These are phyloP conservation scores for Suhomyces choctaworum DNA, from an alignment of 1,139 yeast species.

Conservation along the genomic window DNA sequence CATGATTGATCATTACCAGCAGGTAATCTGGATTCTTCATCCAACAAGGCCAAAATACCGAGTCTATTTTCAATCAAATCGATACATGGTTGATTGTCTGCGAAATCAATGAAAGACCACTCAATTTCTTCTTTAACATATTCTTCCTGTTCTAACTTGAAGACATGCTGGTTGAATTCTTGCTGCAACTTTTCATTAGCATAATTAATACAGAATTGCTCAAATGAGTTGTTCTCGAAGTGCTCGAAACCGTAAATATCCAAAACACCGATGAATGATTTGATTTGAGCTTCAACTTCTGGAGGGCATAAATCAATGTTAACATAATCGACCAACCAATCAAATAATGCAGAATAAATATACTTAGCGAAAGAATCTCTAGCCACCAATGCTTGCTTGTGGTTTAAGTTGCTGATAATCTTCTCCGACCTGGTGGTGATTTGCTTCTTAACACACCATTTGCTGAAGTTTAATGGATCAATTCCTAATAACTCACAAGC, in stretches of 20 bases:
- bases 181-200: conserved; percentile 98
- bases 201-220: conserved; percentile 95
- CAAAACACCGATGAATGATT: conserved; percentile 89
- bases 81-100: conserved; percentile 97
- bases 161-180: conserved; percentile 96
- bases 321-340: conserved; percentile 88
- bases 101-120: conserved; percentile 95
- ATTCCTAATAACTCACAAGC: conserved; percentile 87
- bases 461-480: conserved; percentile 71
- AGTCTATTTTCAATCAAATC: conserved; percentile 85
- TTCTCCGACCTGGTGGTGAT: conserved; percentile 91
- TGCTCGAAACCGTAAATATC: conserved; percentile 98
- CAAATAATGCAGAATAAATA: conserved; percentile 88
- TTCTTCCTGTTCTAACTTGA: conserved; percentile 95
- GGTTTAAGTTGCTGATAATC: conserved; percentile 79
- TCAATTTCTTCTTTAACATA: conserved; percentile 89
- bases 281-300: conserved; percentile 56
- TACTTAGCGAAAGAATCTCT: conserved; percentile 96
- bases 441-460: conserved; percentile 94
- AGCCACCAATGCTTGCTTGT: conserved; percentile 85
- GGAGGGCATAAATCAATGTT: conserved; percentile 81
- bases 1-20: conserved; percentile 93
- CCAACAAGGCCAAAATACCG: conserved; percentile 85
- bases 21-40: conserved; percentile 94
- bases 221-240: conserved; percentile 90